Percentiles rank a stretch among this genome's conserved stretches.
Conservation (phyloP, 176 grass and related monocot species). For the Aegilops longissima region DNA sequence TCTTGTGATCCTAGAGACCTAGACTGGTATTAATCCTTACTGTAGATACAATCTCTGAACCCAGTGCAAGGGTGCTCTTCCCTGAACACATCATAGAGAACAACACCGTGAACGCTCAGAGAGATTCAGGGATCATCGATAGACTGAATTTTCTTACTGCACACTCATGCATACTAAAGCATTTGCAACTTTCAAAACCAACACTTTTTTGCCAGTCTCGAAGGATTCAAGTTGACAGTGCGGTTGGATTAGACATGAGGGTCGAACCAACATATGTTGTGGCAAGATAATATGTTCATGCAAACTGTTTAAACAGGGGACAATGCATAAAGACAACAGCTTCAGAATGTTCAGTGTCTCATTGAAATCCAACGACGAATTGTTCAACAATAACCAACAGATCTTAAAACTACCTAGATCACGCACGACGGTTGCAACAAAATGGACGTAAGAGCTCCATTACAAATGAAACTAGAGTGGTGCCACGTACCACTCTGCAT, state of each 20-base stretch:
- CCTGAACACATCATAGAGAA: no score
- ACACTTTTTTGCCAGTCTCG: not conserved
- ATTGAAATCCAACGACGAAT: not conserved
- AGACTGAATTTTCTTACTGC: not conserved
- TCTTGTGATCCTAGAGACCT: no score
- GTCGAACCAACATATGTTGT: not conserved
- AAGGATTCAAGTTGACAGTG: not conserved
- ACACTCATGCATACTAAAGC: not conserved
- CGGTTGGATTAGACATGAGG: not conserved
- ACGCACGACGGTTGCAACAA: not conserved
- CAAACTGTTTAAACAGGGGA: not conserved
- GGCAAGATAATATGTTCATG: no score
- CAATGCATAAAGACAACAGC: not conserved
- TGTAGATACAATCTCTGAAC: no score
- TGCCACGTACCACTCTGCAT: no score
- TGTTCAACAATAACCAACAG: not conserved
- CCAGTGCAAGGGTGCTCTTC: no score
- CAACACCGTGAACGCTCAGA: no score
- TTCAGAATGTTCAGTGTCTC: not conserved
- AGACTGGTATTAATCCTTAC: no score
- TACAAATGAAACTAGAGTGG: no score
- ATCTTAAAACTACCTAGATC: not conserved
- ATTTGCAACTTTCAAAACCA: not conserved
- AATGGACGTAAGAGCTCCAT: no score
- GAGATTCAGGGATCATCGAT: no score